Evolutionary conservation across 2,329 filamentous ascomycete genomes (phyloP), one percentile per base, ranked within the genome.

Genomic region (Ascomycota sp.): DNA sequence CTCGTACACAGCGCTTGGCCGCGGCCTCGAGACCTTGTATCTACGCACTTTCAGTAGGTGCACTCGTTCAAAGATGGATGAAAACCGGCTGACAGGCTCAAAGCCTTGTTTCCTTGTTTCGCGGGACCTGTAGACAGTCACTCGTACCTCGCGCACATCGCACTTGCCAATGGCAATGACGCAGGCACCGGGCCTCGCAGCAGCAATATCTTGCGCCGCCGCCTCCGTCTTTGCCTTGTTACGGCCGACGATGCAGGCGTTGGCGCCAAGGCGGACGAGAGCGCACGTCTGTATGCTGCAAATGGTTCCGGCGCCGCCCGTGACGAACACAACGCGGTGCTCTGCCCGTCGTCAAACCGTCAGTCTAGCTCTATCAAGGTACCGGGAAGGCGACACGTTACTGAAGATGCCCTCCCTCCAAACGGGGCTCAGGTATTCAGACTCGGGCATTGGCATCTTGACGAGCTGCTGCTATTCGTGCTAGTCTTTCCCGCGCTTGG

Each of bases 281-380:
- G 89, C 89, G 38, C 83, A 70, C 21, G 92, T 89, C 58, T 95
- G 89, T 32, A 80, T 83, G 43, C 78, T 89, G 59, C 89, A 94
- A 46, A 98, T 95, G 19, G 78, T 76, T 32, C 89, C 86, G 5
- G 83, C 83, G 30, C 89, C 89, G 34, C 89, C 89, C 4, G 89
- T 98, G 45, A 91, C 91, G 55, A 95, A 93, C 40, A 86, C 69
- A 27, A 95, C 85, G 45, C 89, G 86, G 48, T 75, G 73, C 37
- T 75, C 81, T 91, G 43, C n/a, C 4, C 23, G 17, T 28, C 12
- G 12, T 7, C 21, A 23, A 23, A 7, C 21, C 21, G 21, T 23
- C 21, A 23, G 21, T 10, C 21, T 7, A 24, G n/a, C 4, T 17
- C 10, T 20, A 6, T 17, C 12, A 23, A 19, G 12, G 12, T 4